A percentile compares a stretch with the other conserved stretches of the same genome.
phyloP scores from a whole-genome alignment of 1,139 yeast genomes.

The Sporopachydermia cereana region DNA sequence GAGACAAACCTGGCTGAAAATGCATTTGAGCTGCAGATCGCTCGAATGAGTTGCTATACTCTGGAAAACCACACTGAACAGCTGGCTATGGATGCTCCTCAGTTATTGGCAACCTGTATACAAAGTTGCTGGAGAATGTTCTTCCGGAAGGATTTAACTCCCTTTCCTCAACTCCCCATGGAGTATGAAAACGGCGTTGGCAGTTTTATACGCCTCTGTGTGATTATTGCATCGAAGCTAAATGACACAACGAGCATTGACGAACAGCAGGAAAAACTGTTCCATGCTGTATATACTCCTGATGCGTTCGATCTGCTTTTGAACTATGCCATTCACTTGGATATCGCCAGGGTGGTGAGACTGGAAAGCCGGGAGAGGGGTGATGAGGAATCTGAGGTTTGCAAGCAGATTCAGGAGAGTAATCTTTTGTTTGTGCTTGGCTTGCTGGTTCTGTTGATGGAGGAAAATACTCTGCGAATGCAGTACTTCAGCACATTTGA shows the following conservation, averaged over 20 bases:
- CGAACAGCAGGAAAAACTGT: too few species aligned
- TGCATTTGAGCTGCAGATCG: neutral
- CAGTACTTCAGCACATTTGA: neutral
- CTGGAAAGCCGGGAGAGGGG: too few species aligned
- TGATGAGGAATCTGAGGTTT: too few species aligned
- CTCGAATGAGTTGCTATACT: neutral
- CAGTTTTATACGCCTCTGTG: neutral
- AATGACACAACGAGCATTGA: too few species aligned
- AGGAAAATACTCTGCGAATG: neutral
- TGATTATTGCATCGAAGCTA: too few species aligned
- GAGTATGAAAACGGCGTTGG: neutral
- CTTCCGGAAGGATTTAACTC: neutral
- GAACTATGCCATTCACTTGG: too few species aligned
- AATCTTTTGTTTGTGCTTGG: conserved; percentile 11
- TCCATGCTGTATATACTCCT: too few species aligned
- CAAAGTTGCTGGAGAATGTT: neutral
- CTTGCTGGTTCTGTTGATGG: conserved; percentile 11
- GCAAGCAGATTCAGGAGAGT: too few species aligned
- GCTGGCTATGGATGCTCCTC: neutral
- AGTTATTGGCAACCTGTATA: neutral
- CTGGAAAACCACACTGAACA: neutral
- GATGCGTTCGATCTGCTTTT: too few species aligned
- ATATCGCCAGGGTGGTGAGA: too few species aligned
- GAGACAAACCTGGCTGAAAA: neutral
- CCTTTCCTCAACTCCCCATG: too few species aligned